Evolutionary conservation across 192 early-diverging fungal species (phyloP), one percentile per base, ranked within the genome.

Genomic region (Coemansia sp.): DNA sequence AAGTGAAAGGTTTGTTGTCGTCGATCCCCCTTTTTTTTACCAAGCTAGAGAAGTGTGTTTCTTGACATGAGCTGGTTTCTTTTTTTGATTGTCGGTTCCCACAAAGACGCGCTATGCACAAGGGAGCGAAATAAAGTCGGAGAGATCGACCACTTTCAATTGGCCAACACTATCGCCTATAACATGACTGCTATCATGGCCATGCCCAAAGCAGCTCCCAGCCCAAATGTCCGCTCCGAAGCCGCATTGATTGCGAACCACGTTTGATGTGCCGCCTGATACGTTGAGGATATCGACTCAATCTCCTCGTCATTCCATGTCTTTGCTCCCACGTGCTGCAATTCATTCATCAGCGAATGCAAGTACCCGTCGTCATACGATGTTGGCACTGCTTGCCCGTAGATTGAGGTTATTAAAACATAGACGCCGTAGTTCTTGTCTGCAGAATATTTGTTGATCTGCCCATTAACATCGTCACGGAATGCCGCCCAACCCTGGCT

Each of bases 241-340:
- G 57, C 57, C 11, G 41, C 42, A 29, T 27, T 63, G 17, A 54
- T 61, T 3, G 41, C 54, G 14, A 60, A 34, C 17, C 34, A 42
- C 31, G 59, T 61, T 8, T 50, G 31, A 53, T 73, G 67, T 1
- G 54, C 67, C 42, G 48, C 33, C 62, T 63, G 59, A 39, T 65
- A 69, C 11, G 35, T 50, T 3, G 66, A 35, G 37, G 59, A 57
- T 6, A 75, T 59, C 14, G 48, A 42, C 42, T 65, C 46, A 24
- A 75, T 57, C 66, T 75, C 36, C 37, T 35, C 57, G 36, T 69
- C 73, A 24, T 63, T 46, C 73, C 73, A 75, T 2, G 67, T 65
- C 6, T 31, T 31, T 21, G 73, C 61, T 0, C 67, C 67, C 21
- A 75, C 16, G 33, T 69, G 67, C 35, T 64, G 56, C 17, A 75